phyloP scores from a whole-genome alignment of 805 yeast genomes.

The Hermanozyma aechmeae region DNA sequence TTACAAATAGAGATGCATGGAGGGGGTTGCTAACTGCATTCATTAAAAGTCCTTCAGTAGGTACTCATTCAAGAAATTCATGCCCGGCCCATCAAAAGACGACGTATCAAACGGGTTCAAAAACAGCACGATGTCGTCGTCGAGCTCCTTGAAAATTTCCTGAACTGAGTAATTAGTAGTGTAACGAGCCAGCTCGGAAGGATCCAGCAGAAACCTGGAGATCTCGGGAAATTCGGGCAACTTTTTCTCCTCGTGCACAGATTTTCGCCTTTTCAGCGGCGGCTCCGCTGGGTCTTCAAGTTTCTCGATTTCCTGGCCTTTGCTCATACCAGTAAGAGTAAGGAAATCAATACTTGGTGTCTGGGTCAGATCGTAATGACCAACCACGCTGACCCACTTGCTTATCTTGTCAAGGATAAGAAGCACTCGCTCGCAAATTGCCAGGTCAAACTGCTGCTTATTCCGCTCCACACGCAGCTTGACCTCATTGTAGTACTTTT shows the following conservation, averaged over 20 bases:
- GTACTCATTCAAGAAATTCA: conserved; percentile 1
- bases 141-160: conserved; percentile 21
- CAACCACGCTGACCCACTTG: conserved; percentile 8
- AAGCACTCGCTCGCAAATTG: conserved; percentile 4
- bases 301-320: conserved; percentile 22
- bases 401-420: conserved; percentile 16
- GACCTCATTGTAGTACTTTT: conserved; percentile 2
- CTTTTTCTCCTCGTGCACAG: conserved; percentile 1
- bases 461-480: conserved; percentile 1
- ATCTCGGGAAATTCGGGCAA: neutral
- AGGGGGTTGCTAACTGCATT: too few relatives aligned
- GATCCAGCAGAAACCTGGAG: conserved; percentile 1
- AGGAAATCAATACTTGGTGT: conserved; percentile 10
- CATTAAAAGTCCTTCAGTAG: neutral
- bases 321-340: conserved; percentile 20
- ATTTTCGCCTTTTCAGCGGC: conserved; percentile 1
- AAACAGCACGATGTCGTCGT: conserved; percentile 18
- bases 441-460: conserved; percentile 1
- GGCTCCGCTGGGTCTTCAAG: conserved; percentile 14
- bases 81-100: too few relatives aligned
- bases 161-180: conserved; percentile 9
- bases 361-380: conserved; percentile 1
- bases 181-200: conserved; percentile 1
- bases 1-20: too few relatives aligned
- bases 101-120: conserved; percentile 19